phyloP scores from a whole-genome alignment of 176 grass and related monocot genomes.

The Paspalum notatum region DNA sequence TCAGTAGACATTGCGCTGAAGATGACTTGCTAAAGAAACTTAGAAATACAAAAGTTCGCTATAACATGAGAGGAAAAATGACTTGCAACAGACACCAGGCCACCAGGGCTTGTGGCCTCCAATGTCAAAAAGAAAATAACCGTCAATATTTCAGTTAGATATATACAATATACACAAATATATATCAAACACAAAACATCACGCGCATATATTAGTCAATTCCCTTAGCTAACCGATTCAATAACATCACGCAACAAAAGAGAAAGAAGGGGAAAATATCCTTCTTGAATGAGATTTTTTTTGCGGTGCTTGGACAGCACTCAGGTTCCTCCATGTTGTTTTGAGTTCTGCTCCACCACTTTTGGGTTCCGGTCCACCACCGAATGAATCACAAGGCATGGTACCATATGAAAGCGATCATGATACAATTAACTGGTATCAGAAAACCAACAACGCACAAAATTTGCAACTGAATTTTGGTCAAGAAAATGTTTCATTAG shows the following conservation, averaged over 20 bases:
- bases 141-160: neutral
- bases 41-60: too few species aligned
- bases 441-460: conserved; percentile 31
- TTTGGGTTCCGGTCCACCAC: too few species aligned
- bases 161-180: neutral
- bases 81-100: neutral
- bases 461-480: conserved; percentile 34
- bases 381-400: conserved; percentile 35
- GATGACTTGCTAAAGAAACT: neutral
- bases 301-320: too few species aligned
- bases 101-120: neutral
- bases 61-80: neutral
- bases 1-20: neutral
- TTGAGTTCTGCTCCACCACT: too few species aligned
- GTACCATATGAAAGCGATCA: conserved; percentile 31
- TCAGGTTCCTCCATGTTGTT: too few species aligned
- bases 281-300: too few species aligned
- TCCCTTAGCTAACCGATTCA: neutral
- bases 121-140: conserved; percentile 1
- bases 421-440: conserved; percentile 42
- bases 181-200: neutral
- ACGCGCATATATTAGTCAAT: neutral
- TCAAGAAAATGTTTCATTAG: conserved; percentile 19
- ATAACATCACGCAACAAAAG: too few species aligned
- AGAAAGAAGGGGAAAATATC: too few species aligned